phyloP scores from a whole-genome alignment of 192 early-diverging fungal species.

The Paraglomus brasilianum region DNA sequence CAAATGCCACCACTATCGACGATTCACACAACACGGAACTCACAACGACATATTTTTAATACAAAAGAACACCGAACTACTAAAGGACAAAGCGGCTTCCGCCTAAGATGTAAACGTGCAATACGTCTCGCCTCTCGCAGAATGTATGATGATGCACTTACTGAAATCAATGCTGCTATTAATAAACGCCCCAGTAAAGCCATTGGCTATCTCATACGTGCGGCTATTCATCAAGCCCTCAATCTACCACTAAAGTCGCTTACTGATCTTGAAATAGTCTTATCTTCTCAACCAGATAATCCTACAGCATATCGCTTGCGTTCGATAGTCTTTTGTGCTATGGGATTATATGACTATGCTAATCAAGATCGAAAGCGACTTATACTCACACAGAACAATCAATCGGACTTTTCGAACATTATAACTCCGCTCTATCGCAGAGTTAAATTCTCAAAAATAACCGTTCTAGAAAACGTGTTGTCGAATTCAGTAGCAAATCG shows the following conservation, averaged over 20 bases:
- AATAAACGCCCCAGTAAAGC: neutral
- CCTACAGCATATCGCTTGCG: neutral
- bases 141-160: neutral
- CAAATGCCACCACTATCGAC: no score
- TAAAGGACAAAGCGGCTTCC: neutral
- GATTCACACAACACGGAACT: no score
- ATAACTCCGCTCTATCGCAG: neutral
- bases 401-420: neutral
- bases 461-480: neutral
- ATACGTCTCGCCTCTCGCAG: neutral
- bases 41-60: no score
- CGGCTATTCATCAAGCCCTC: neutral
- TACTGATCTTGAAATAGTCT: neutral
- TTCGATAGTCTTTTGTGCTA: neutral
- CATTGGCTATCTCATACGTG: neutral
- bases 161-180: neutral
- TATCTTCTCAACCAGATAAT: neutral
- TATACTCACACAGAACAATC: neutral
- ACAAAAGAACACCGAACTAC: no score
- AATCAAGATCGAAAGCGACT: neutral
- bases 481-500: neutral
- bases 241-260: neutral
- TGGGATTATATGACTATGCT: neutral
- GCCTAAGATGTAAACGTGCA: neutral
- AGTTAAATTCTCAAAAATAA: conserved; percentile 9